Evolutionary conservation across 2,329 filamentous ascomycete genomes (phyloP).

Genomic region (Talaromyces marneffei): DNA sequence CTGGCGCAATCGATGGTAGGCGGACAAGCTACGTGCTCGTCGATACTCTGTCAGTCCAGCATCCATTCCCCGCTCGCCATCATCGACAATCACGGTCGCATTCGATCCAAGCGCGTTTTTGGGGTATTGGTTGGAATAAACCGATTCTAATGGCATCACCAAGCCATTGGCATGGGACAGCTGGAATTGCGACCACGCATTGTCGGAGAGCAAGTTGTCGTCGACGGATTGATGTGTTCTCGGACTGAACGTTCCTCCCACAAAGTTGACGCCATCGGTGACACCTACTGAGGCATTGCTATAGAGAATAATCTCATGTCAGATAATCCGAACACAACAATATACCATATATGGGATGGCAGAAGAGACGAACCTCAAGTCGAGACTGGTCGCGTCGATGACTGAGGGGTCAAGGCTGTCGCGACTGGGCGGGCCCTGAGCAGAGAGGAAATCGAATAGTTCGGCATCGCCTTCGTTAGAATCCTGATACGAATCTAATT

Average conservation of each 20-base stretch:
- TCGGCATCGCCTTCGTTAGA: slow-evolving; percentile 34
- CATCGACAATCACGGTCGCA: slow-evolving; percentile 34
- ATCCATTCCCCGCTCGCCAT: slow-evolving; percentile 19
- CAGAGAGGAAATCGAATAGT: slow-evolving; percentile 28
- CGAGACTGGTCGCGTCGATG: slow-evolving; percentile 22
- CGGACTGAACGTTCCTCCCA: slow-evolving; percentile 34
- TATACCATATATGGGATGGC: background rate
- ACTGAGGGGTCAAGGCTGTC: slow-evolving; percentile 19
- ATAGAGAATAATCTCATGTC: background rate
- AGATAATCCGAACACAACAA: background rate
- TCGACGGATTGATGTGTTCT: slow-evolving; percentile 33
- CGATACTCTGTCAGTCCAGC: slow-evolving; percentile 6
- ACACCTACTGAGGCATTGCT: slow-evolving; percentile 30
- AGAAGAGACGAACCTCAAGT: slow-evolving; percentile 24
- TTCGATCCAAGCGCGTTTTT: slow-evolving; percentile 25
- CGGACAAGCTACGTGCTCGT: slow-evolving; percentile 4
- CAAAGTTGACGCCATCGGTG: slow-evolving; percentile 28
- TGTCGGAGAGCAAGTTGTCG: slow-evolving; percentile 34
- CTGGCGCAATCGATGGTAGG: slow-evolving; percentile 10
- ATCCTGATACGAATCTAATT: slow-evolving; percentile 37
- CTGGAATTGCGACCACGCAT: slow-evolving; percentile 35
- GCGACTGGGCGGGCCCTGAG: slow-evolving; percentile 25
- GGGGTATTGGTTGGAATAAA: slow-evolving; percentile 30
- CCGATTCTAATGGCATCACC: slow-evolving; percentile 28
- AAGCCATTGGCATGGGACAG: slow-evolving; percentile 29